Base-by-base conservation (phyloP, 2,329 filamentous ascomycete genomes). In the Aspergillus udagawae region DNA sequence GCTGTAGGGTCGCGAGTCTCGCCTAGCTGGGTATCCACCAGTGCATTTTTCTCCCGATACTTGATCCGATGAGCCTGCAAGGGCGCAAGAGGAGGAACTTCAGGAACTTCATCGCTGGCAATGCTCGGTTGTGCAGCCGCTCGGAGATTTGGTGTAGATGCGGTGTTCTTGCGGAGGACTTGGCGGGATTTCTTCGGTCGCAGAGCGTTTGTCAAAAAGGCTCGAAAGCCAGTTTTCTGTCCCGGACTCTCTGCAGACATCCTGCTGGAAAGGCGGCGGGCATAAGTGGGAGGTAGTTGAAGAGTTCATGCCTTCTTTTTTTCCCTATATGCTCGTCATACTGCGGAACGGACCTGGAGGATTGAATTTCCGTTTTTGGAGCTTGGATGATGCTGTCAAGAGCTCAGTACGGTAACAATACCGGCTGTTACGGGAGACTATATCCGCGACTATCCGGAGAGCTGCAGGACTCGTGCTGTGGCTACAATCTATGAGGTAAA, bases 171-270 rank as follows among this genome's bases (percentile, higher is more conserved):
- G 49, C 70, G 70, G 41, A 73, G 68, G 42, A 71, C 70, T 58
- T 73, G 70, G 35, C 71, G 71, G 41, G 71, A 73, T 63, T 72
- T 73, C 59, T 73, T 73, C 32, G 71, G 62, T 29, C 70, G 70
- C 17, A 73, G 61, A 41, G 65, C 70, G 35, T 67, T 64, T 25
- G 65, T 54, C 38, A 72, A 59, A 47, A 71, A 70, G 25, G 68
- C 60, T 49, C 67, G 65, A 51, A 73, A 61, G 51, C 68, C 69
- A n/a, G 60, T 57, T 55, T 65, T 65, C 28, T 69, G 63, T 9
- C 70, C 70, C 3, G 70, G 65, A 42, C 68, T 72, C 35, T 71
- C 70, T 20, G 64, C 69, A 17, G 70, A 63, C 69, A 70, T 71
- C 6, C 32, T 64, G 32, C 32, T 38, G 45, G 47, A 20, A 51